Conservation (phyloP, 2,329 filamentous ascomycete species). For the Malbranchea zuffiana region DNA sequence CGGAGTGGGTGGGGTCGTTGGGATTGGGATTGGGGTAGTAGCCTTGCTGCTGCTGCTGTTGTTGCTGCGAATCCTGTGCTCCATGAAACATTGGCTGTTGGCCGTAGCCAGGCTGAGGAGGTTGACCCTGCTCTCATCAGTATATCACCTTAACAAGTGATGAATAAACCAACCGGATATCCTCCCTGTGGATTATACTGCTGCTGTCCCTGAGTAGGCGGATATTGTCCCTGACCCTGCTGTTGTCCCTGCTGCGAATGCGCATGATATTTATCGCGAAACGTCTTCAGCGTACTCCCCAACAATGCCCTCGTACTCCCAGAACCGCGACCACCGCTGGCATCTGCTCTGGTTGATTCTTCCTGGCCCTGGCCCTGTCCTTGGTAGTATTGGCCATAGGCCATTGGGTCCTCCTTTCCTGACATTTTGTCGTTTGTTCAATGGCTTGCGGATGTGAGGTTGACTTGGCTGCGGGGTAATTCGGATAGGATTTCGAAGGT, state of each 20-base stretch:
- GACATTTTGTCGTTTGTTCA: slow-evolving; percentile 27
- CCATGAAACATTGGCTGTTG: slow-evolving; percentile 8
- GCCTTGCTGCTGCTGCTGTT: slow-evolving; percentile 12
- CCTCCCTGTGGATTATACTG: slow-evolving; percentile 15
- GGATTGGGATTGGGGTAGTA: slow-evolving; percentile 17
- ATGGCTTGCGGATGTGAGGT: too few relatives aligned
- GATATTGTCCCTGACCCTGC: slow-evolving; percentile 13
- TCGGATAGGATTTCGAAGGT: too few relatives aligned
- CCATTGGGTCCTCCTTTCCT: slow-evolving; percentile 41
- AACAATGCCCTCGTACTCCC: slow-evolving; percentile 42
- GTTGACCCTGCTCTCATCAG: slow-evolving; percentile 14
- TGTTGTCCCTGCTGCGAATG: slow-evolving; percentile 8
- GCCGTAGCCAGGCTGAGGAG: slow-evolving; percentile 12
- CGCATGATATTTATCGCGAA: slow-evolving; percentile 30
- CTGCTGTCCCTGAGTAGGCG: too few relatives aligned
- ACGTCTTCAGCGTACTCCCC: slow-evolving; percentile 42
- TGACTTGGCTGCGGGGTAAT: too few relatives aligned
- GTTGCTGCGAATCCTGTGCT: slow-evolving; percentile 6
- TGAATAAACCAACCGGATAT: slow-evolving; percentile 7
- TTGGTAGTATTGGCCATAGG: slow-evolving; percentile 45
- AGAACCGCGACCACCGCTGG: too few relatives aligned
- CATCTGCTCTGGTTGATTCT: too few relatives aligned
- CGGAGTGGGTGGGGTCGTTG: slow-evolving; percentile 20
- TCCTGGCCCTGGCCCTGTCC: slow-evolving; percentile 23
- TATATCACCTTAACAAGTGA: neutral